Percentiles rank a stretch among this genome's conserved stretches.
These are phyloP conservation scores for Achaetomiella virescens DNA, from an alignment of 495 filamentous ascomycete species.

Conservation along the genomic window DNA sequence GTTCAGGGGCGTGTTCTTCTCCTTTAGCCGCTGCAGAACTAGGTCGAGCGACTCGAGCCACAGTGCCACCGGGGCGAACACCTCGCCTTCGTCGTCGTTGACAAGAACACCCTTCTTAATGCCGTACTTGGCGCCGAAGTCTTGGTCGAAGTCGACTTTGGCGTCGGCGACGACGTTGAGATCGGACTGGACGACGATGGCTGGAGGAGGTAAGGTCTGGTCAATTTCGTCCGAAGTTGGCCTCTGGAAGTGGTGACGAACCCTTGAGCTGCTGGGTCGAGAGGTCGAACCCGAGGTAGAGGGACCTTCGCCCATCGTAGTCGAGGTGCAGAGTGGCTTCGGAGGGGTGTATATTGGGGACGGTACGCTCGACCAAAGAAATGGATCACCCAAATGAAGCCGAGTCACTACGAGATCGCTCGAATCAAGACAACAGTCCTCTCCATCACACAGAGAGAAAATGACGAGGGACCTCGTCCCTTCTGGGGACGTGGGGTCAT, in stretches of 20 bases:
- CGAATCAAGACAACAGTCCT: not conserved
- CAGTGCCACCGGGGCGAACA: conserved; percentile 87
- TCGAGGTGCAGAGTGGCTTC: conserved; percentile 25
- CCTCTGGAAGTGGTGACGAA: conserved; percentile 25
- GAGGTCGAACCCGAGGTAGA: conserved; percentile 92
- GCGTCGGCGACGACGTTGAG: conserved; percentile 70
- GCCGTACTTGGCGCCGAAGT: conserved; percentile 70
- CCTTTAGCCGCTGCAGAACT: conserved; percentile 65
- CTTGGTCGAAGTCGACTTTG: conserved; percentile 66
- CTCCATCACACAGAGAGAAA: not conserved
- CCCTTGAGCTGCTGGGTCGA: conserved; percentile 96
- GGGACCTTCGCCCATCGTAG: conserved; percentile 41
- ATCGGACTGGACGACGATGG: conserved; percentile 71
- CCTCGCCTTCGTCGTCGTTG: conserved; percentile 74
- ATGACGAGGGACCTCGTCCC: not conserved
- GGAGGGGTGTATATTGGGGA: not conserved
- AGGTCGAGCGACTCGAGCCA: conserved; percentile 91
- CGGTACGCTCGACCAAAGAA: not conserved
- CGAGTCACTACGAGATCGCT: not conserved
- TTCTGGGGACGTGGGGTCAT: conserved; percentile 6
- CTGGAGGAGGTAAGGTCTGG: conserved; percentile 30
- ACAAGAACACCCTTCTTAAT: conserved; percentile 82
- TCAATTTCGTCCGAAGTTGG: not conserved
- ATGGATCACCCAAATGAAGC: not conserved
- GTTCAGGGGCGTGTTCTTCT: conserved; percentile 69